Conservation (phyloP, 208 protist genomes). For the Lotmaria passim region DNA sequence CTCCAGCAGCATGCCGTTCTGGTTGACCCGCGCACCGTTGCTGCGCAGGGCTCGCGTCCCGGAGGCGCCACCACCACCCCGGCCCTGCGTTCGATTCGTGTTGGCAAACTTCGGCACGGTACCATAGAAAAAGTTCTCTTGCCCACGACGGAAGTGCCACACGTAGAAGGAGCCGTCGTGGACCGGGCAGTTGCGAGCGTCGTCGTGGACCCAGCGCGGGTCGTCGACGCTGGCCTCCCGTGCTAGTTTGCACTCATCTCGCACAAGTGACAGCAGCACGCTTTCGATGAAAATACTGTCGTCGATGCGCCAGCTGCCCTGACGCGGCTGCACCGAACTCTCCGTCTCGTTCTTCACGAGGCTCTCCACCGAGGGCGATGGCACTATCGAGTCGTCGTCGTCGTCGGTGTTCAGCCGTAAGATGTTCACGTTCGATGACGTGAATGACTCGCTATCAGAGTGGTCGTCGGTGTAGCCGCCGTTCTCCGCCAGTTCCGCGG, state of each 20-base stretch:
- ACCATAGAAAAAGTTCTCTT: slow-evolving; percentile 65
- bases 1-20: not conserved
- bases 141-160: slow-evolving; percentile 59
- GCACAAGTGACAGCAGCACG: slow-evolving; percentile 66
- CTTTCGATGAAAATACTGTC: slow-evolving; percentile 50
- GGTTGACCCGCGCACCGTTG: not conserved
- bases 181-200: slow-evolving; percentile 31
- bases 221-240: slow-evolving; percentile 60
- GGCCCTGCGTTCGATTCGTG: slow-evolving; percentile 21
- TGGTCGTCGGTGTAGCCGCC: not conserved
- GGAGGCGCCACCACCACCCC: slow-evolving; percentile 7
- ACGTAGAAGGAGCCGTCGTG: slow-evolving; percentile 68
- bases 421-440: slow-evolving; percentile 1
- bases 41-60: slow-evolving; percentile 7
- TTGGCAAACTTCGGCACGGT: slow-evolving; percentile 80
- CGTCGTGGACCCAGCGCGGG: slow-evolving; percentile 54
- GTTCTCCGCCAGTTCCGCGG: not conserved
- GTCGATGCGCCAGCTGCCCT: slow-evolving; percentile 56
- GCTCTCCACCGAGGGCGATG: not conserved
- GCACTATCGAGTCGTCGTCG: slow-evolving; percentile 14
- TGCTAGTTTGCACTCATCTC: slow-evolving; percentile 73
- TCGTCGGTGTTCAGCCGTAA: slow-evolving; percentile 15
- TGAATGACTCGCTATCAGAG: slow-evolving; percentile 5
- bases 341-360: not conserved
- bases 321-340: not conserved